These are phyloP conservation scores for Urtica urens DNA, from an alignment of 306 rosid genomes.

Conservation along the genomic window DNA sequence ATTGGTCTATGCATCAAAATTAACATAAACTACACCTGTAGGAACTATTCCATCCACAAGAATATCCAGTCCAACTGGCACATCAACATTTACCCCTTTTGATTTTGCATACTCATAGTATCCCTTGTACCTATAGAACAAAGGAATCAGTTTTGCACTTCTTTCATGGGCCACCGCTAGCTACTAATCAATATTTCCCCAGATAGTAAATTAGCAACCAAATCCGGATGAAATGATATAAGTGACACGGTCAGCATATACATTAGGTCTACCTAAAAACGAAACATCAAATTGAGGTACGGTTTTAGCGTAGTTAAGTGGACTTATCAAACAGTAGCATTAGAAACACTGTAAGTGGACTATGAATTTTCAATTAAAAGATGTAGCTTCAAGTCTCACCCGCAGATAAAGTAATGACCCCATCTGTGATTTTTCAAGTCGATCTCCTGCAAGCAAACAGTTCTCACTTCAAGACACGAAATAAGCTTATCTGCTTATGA, in stretches of 20 bases:
- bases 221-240: too few relatives aligned
- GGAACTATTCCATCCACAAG: slow-evolving; percentile 90
- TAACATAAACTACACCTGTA: slow-evolving; percentile 38
- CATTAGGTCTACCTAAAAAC: background rate
- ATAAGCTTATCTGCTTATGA: too few relatives aligned
- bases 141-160: background rate
- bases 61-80: slow-evolving; percentile 78
- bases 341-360: too few relatives aligned
- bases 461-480: too few relatives aligned
- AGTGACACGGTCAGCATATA: background rate
- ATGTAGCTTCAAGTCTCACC: slow-evolving; percentile 38
- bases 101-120: slow-evolving; percentile 54
- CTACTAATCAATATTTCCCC: too few relatives aligned
- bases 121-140: slow-evolving; percentile 73
- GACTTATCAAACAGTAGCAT: too few relatives aligned
- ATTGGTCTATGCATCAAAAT: background rate
- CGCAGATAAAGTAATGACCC: slow-evolving; percentile 97
- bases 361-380: background rate
- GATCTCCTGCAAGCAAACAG: slow-evolving; percentile 42
- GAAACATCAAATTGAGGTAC: background rate
- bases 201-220: too few relatives aligned
- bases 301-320: background rate
- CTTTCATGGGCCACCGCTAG: too few relatives aligned
- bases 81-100: slow-evolving; percentile 49
- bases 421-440: slow-evolving; percentile 88